These are phyloP conservation scores for Termitomyces sp. DNA, from an alignment of 768 basidiomycete species.

Conservation along the genomic window DNA sequence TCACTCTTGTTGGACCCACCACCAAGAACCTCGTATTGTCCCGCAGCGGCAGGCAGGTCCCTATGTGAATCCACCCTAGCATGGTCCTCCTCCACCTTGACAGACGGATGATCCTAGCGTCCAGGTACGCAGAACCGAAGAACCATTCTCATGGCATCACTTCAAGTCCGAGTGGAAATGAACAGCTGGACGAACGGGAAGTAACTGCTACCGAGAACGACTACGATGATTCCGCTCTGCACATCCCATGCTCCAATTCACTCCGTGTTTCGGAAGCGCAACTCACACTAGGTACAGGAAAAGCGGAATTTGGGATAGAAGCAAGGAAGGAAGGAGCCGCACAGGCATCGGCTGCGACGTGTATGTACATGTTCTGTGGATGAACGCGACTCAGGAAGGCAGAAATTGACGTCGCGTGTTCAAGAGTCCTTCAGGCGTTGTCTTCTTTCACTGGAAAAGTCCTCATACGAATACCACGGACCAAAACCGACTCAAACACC, in stretches of 20 bases:
- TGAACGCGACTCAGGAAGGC: background rate
- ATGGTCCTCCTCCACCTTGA: background rate
- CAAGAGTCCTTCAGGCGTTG: too few relatives aligned
- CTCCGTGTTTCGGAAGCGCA: background rate
- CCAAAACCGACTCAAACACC: too few relatives aligned
- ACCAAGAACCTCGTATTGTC: background rate
- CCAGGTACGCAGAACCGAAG: background rate
- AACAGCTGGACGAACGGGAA: background rate
- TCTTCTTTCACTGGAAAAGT: background rate
- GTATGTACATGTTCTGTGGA: background rate
- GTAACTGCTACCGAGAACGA: background rate
- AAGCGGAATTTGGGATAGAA: background rate
- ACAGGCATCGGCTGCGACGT: background rate
- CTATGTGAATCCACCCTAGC: background rate
- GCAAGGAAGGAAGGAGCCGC: background rate
- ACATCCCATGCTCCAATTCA: background rate
- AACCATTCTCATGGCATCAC: background rate
- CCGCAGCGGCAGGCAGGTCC: too few relatives aligned
- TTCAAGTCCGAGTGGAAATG: background rate
- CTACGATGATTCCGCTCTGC: background rate
- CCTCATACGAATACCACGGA: background rate
- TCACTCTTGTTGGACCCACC: background rate
- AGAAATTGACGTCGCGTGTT: background rate
- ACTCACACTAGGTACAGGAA: background rate
- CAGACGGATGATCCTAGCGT: background rate